phyloP scores from a whole-genome alignment of 257 asterid genomes.

The Nicotiana attenuata region DNA sequence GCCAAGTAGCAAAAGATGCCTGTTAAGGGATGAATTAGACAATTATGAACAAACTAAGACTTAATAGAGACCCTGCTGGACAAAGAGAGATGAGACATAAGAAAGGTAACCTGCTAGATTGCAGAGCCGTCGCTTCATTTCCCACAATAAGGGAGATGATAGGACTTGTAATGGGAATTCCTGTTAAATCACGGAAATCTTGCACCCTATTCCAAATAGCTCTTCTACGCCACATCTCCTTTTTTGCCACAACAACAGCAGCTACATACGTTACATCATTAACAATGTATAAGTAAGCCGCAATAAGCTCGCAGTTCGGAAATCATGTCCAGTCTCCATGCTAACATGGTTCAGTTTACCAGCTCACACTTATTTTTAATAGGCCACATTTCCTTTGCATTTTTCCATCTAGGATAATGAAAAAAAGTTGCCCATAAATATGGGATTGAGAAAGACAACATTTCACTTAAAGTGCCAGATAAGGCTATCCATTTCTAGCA shows the following conservation, averaged over 20 bases:
- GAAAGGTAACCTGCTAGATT: constrained; percentile 72
- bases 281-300: neutral
- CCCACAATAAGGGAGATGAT: constrained; percentile 68
- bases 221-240: constrained; percentile 79
- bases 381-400: neutral
- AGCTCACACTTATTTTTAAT: neutral
- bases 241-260: constrained; percentile 61
- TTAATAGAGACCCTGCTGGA: constrained; percentile 19
- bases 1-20: constrained; percentile 77
- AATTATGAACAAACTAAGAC: constrained; percentile 13
- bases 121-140: constrained; percentile 76
- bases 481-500: neutral
- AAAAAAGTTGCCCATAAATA: neutral
- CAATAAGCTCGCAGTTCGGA: neutral
- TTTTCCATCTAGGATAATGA: neutral
- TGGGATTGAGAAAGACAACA: neutral
- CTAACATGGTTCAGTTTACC: neutral
- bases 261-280: constrained; percentile 44
- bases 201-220: constrained; percentile 53
- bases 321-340: neutral
- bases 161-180: constrained; percentile 42
- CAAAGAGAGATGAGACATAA: neutral
- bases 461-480: neutral
- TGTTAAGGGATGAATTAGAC: constrained; percentile 29
- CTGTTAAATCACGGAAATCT: constrained; percentile 51